Percentiles rank a stretch among this genome's conserved stretches.
Evolutionary conservation across 352 stramenopile species (phyloP).

Genomic region (Phytophthora parvispora): DNA sequence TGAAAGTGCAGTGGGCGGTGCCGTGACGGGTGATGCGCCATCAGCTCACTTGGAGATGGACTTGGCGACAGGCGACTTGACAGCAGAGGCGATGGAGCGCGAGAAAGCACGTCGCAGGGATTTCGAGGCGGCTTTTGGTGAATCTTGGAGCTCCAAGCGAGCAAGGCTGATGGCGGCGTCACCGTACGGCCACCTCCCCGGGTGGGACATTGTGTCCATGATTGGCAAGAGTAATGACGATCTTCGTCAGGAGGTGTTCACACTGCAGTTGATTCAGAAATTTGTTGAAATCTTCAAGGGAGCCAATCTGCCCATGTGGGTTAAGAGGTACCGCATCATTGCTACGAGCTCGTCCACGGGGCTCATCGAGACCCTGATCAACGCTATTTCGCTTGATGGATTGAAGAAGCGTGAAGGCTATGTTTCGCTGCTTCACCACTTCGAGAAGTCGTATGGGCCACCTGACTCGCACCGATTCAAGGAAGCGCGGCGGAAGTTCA

Average conservation of each 20-base stretch:
- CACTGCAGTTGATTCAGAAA: constrained; percentile 98
- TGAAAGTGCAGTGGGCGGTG: constrained; percentile 12
- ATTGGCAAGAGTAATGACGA: constrained; percentile 99
- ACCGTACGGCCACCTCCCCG: constrained; percentile 87
- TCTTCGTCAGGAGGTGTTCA: constrained; percentile 99
- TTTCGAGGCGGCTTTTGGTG: constrained; percentile 93
- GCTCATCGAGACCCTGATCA: constrained; percentile 98
- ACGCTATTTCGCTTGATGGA: constrained; percentile 98
- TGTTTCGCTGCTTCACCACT: constrained; percentile 95
- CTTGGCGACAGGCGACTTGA: constrained; percentile 62
- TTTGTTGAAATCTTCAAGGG: constrained; percentile 98
- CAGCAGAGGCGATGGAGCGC: constrained; percentile 82
- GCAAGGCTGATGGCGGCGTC: constrained; percentile 90
- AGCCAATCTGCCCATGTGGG: constrained; percentile 95
- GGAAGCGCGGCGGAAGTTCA: constrained; percentile 96
- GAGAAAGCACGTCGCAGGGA: constrained; percentile 86
- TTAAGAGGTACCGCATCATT: constrained; percentile 98
- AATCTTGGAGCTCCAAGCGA: constrained; percentile 97
- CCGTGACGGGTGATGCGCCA: constrained; percentile 5
- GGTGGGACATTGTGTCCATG: constrained; percentile 97
- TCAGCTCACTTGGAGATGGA: constrained; percentile 66
- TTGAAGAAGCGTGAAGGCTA: constrained; percentile 98
- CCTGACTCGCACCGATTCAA: constrained; percentile 90
- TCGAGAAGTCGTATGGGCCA: constrained; percentile 96
- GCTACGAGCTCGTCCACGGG: constrained; percentile 96